Evolutionary conservation across 805 yeast species (phyloP).

Genomic region (Saturnispora dispora): DNA sequence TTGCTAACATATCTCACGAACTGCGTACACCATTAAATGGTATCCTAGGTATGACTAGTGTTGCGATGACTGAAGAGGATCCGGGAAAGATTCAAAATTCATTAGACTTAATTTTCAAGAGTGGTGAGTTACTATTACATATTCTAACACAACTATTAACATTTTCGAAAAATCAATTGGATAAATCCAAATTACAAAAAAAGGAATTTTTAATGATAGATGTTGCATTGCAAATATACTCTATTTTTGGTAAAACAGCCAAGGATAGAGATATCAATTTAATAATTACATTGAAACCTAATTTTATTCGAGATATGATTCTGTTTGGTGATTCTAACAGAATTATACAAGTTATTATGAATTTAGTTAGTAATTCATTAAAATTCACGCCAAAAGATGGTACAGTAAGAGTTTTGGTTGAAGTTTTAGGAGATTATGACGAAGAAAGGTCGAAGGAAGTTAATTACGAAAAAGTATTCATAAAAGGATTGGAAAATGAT

Average conservation of each 20-base stretch:
- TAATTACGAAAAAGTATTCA: constrained; percentile 38
- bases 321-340: constrained; percentile 84
- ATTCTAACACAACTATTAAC: constrained; percentile 85
- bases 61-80: constrained; percentile 83
- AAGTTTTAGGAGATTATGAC: constrained; percentile 66
- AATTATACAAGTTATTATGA: constrained; percentile 87
- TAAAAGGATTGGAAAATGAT: constrained; percentile 22
- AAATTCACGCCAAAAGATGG: constrained; percentile 93
- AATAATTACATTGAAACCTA: constrained; percentile 54
- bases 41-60: constrained; percentile 89
- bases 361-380: constrained; percentile 79
- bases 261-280: constrained; percentile 67
- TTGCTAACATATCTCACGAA: constrained; percentile 90
- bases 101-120: constrained; percentile 72
- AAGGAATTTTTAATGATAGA: constrained; percentile 73
- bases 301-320: constrained; percentile 49
- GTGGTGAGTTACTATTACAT: constrained; percentile 85
- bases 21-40: constrained; percentile 94
- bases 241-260: constrained; percentile 77
- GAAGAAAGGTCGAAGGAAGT: constrained; percentile 34
- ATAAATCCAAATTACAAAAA: constrained; percentile 74
- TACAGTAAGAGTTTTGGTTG: constrained; percentile 54
- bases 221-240: constrained; percentile 73
- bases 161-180: constrained; percentile 84
- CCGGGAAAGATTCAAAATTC: constrained; percentile 59